These are phyloP conservation scores for Pleurotus giganteus DNA, from an alignment of 768 basidiomycete species.

Conservation along the genomic window DNA sequence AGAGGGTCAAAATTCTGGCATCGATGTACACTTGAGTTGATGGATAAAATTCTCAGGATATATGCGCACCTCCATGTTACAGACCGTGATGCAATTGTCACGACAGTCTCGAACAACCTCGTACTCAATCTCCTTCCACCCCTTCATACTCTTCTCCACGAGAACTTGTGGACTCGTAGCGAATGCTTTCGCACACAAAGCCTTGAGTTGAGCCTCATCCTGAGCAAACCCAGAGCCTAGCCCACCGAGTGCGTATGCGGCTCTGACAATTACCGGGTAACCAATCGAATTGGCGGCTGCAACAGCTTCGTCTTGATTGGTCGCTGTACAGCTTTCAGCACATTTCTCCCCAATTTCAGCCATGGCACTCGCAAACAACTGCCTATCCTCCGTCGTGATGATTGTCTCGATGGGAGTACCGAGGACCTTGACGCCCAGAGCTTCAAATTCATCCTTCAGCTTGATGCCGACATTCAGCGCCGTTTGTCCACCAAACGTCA, in stretches of 20 bases:
- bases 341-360: constrained; percentile 94
- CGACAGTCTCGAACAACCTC: constrained; percentile 97
- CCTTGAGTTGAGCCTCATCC: constrained; percentile 83
- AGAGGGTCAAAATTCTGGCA: constrained; percentile 96
- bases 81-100: constrained; percentile 98
- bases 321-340: constrained; percentile 86
- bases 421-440: constrained; percentile 86
- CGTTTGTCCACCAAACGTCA: constrained; percentile 98
- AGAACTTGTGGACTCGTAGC: constrained; percentile 97
- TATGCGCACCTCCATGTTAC: constrained; percentile 97
- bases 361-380: constrained; percentile 93
- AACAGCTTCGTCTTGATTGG: constrained; percentile 81
- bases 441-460: constrained; percentile 94
- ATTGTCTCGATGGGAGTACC: constrained; percentile 97
- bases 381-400: constrained; percentile 95
- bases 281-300: constrained; percentile 82
- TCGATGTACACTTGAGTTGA: no score
- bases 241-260: constrained; percentile 95
- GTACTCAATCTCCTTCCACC: constrained; percentile 99
- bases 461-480: constrained; percentile 96
- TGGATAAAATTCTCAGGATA: no score
- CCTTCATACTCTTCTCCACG: constrained; percentile 99
- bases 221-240: constrained; percentile 97
- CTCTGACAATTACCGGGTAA: constrained; percentile 94
- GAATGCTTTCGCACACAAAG: constrained; percentile 91